Evolutionary conservation across 2,329 filamentous ascomycete species (phyloP), one percentile per base, ranked within the genome.

Genomic region (Exophiala calicioides): DNA sequence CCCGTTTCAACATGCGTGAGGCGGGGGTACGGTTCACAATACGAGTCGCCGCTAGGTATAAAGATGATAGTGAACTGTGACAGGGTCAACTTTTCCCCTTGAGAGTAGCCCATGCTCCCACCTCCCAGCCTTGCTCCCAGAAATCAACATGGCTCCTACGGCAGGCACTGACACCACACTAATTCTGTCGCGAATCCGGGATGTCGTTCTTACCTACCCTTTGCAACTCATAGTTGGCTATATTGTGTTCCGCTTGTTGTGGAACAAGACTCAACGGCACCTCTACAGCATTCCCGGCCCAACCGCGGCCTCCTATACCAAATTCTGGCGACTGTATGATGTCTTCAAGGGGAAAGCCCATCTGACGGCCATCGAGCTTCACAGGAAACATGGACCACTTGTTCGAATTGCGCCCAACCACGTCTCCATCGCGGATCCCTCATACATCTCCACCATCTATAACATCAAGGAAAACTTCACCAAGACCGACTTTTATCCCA

Each of bases 301-400:
- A 0, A 73, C 82, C 47, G 60, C 87, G 24, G 88, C 87, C 16
- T 84, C 70, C 2, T 73, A 79, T 44, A 86, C 84, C n/a, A 80
- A 90, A 61, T 82, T 81, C 74, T 91, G 87, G 86, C 76, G 87
- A 16, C 79, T 89, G 52, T 75, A 77, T 60, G 84, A 88, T 58
- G 85, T 87, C 2, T 81, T 76, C 50, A 73, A 76, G 10, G 76
- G 79, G 32, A 73, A 79, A 23, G 78, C 86, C 2, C 84, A 93
- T 47, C 65, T 78, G 52, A 88, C 84, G 0, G 82, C 86, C 49
- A 76, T 84, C 32, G 71, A 68, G 4, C 72, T 91, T 1, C 88
- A 93, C 62, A 73, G 75, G 13, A 77, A 87, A 58, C 75, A 88
- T 67, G 88, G 88, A 32, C 79, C 85, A 59, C 74, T 91, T 2